phyloP scores from a whole-genome alignment of 2,329 filamentous ascomycete genomes.

The Colletotrichum gigasporum region DNA sequence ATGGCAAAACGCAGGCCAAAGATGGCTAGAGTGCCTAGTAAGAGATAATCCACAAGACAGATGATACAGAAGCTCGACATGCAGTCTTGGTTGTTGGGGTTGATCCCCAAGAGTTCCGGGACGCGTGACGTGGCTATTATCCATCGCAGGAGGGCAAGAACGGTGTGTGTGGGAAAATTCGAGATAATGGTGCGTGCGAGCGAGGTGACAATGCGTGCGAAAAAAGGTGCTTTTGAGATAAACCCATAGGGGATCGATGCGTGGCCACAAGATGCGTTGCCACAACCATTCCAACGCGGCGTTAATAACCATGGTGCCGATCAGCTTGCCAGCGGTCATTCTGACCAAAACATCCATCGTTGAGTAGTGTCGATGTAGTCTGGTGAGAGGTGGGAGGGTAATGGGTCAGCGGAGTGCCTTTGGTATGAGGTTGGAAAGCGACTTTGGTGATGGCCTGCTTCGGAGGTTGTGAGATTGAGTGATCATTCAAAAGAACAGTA shows the following conservation, averaged over 20 bases:
- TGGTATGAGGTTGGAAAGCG: neutral
- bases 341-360: neutral
- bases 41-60: neutral
- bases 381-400: neutral
- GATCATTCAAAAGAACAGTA: too few species aligned
- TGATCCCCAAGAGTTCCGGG: neutral
- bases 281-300: neutral
- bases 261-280: neutral
- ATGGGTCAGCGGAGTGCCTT: neutral
- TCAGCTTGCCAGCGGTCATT: neutral
- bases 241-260: neutral
- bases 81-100: neutral
- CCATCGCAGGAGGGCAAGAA: neutral
- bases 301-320: neutral
- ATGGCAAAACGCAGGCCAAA: neutral
- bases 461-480: too few species aligned
- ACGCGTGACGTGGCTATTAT: neutral
- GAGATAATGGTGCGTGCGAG: neutral
- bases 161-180: neutral
- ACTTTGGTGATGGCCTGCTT: too few species aligned
- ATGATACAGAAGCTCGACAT: neutral
- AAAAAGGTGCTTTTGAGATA: neutral
- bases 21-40: neutral
- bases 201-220: neutral
- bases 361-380: neutral